phyloP scores from a whole-genome alignment of 805 yeast genomes.

The Debaryomyces hansenii region DNA sequence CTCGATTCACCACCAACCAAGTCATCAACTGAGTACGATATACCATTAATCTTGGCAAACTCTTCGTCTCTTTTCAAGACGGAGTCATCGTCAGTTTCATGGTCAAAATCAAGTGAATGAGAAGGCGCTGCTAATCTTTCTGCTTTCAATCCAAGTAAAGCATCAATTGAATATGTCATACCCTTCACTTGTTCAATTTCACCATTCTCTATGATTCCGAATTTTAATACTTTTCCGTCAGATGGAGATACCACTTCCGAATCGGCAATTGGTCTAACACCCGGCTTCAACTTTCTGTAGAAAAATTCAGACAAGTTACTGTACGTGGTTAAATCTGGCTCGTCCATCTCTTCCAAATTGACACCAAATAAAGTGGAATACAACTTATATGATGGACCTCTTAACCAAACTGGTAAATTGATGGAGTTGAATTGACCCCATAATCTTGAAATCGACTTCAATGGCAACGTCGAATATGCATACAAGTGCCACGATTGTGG shows the following conservation, averaged over 20 bases:
- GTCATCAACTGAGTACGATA: conserved; percentile 68
- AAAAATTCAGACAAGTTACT: conserved; percentile 87
- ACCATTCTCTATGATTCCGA: conserved; percentile 79
- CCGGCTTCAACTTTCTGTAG: conserved; percentile 77
- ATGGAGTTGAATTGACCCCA: conserved; percentile 93
- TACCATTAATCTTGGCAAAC: conserved; percentile 77
- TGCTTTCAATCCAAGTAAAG: conserved; percentile 70
- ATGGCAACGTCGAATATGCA: conserved; percentile 85
- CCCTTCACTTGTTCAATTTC: conserved; percentile 97
- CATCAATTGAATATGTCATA: conserved; percentile 85
- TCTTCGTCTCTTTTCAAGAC: conserved; percentile 59
- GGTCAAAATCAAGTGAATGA: conserved; percentile 47
- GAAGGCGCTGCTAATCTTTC: conserved; percentile 54
- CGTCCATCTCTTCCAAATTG: conserved; percentile 83
- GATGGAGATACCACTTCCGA: conserved; percentile 82
- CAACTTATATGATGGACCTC: conserved; percentile 76
- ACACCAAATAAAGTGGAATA: conserved; percentile 85
- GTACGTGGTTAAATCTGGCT: conserved; percentile 73
- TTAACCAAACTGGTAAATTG: conserved; percentile 82
- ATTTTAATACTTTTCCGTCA: conserved; percentile 86
- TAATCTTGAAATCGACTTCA: conserved; percentile 84
- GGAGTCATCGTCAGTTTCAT: conserved; percentile 38
- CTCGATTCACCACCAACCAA: conserved; percentile 56
- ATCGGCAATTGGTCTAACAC: conserved; percentile 70
- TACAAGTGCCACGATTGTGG: conserved; percentile 89